phyloP scores from a whole-genome alignment of 768 basidiomycete genomes.

The Sutorius australiensis region DNA sequence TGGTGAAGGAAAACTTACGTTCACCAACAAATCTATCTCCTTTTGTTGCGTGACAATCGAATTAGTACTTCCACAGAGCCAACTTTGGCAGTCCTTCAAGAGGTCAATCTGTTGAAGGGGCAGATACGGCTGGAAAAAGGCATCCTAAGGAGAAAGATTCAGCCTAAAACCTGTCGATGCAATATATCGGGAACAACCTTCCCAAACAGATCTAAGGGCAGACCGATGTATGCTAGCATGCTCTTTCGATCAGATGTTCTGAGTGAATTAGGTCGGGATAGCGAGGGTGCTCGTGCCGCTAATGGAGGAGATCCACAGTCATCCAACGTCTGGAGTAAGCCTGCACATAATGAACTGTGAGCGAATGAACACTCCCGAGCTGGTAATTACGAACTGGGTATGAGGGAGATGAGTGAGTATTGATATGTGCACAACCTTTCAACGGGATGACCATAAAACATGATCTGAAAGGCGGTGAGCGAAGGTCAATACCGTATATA shows the following conservation, averaged over 20 bases:
- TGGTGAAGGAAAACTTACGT: slow-evolving; percentile 42
- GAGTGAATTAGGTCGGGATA: slow-evolving; percentile 72
- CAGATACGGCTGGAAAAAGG: slow-evolving; percentile 97
- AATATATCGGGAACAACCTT: slow-evolving; percentile 45
- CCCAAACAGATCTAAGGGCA: slow-evolving; percentile 94
- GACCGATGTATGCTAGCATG: slow-evolving; percentile 85
- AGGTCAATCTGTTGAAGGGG: slow-evolving; percentile 94
- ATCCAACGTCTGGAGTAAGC: slow-evolving; percentile 81
- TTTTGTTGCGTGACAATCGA: slow-evolving; percentile 91
- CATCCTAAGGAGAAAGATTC: slow-evolving; percentile 47
- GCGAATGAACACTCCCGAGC: background rate
- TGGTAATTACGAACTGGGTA: slow-evolving; percentile 58
- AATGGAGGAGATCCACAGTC: slow-evolving; percentile 90
- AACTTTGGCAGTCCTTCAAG: slow-evolving; percentile 72
- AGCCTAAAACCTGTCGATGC: background rate
- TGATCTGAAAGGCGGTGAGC: slow-evolving; percentile 53
- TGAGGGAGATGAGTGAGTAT: slow-evolving; percentile 90
- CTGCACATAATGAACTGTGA: slow-evolving; percentile 35
- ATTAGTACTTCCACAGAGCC: slow-evolving; percentile 95
- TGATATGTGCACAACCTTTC: slow-evolving; percentile 96
- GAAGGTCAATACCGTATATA: slow-evolving; percentile 1
- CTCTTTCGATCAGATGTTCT: slow-evolving; percentile 87
- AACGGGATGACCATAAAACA: slow-evolving; percentile 96
- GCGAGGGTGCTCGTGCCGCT: slow-evolving; percentile 53
- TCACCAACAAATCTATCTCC: slow-evolving; percentile 87